Base-by-base conservation (phyloP, 352 stramenopile species). In the Thalassiosira delicatula region DNA sequence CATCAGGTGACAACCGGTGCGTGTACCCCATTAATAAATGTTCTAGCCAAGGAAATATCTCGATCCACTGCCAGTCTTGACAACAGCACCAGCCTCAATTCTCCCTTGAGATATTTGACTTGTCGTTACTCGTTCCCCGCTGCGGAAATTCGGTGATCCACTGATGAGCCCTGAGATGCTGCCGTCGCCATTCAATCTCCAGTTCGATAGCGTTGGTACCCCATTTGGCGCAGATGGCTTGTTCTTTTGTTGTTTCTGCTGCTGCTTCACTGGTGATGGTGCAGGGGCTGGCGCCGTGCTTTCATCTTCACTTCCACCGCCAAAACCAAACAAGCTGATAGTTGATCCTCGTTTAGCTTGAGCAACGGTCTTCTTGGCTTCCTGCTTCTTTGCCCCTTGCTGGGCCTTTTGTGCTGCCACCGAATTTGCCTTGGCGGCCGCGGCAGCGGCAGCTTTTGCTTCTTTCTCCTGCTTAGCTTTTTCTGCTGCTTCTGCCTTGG, bases 71-170 rank as follows among this genome's bases (percentile, higher is more conserved):
- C 71, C 71, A 30, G 90, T 94, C 29, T 87, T 74, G 12, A 94
- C 90, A 19, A 87, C 77, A 65, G 65, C 73, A 25, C 89, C 87
- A 51, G 85, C 82, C 44, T 87, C 79, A 67, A 94, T 86, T 35
- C 62, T 83, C 56, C 88, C 88, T 8, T 68, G 79, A 49, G 68
- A 27, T 59, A 94, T 94, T 54, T 63, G 57, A 59, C 78, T 86
- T 35, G 90, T 94, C 35, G 88, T 88, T 12, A 94, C 66, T n/a
- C 83, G 75, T 44, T 94, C 88, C 21, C 88, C 88, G 11, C 90
- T 75, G 14, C 79, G 57, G 67, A 94, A 94, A 53, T 86, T 90
- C 0, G 84, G 76, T 54, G 86, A 92, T 30, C 86, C 88, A 44
- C 69, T 88, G 32, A 94, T 92, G 2, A 53, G 35, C 32, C 90